A percentile compares a stretch with the other conserved stretches of the same genome.
phyloP scores from a whole-genome alignment of 495 filamentous ascomycete genomes.

The Penicillium coffeae region DNA sequence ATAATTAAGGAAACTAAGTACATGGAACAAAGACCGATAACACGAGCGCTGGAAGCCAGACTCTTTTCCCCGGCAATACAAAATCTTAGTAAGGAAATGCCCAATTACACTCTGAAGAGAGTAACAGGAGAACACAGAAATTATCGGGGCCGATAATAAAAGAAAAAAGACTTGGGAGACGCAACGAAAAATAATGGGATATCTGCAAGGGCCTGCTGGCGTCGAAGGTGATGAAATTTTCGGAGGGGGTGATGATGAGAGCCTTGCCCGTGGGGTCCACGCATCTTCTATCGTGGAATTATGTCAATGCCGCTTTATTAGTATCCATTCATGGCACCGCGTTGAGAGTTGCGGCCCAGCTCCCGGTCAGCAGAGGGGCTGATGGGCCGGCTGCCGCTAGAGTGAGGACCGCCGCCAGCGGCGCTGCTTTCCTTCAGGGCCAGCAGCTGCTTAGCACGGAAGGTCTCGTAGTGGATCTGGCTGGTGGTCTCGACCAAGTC shows the following conservation, averaged over 20 bases:
- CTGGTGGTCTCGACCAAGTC: constrained; percentile 99
- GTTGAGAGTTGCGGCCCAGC: constrained; percentile 91
- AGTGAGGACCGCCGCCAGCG: constrained; percentile 67
- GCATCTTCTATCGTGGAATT: constrained; percentile 10
- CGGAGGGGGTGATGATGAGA: constrained; percentile 4
- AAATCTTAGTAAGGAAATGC: constrained; percentile 25
- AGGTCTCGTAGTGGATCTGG: constrained; percentile 99
- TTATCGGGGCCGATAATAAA: constrained; percentile 19
- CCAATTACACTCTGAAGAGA: constrained; percentile 14
- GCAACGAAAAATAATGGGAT: constrained; percentile 39
- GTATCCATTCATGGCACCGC: constrained; percentile 98
- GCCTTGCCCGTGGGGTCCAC: constrained; percentile 1
- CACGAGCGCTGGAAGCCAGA: constrained; percentile 30
- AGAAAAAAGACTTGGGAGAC: constrained; percentile 16
- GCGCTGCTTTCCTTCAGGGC: constrained; percentile 97
- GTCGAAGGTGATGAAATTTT: constrained; percentile 31
- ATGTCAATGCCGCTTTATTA: constrained; percentile 36
- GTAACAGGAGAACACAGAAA: constrained; percentile 21
- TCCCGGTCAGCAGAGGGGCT: constrained; percentile 90
- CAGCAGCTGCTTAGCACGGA: constrained; percentile 98
- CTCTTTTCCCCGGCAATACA: constrained; percentile 28
- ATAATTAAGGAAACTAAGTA: constrained; percentile 44
- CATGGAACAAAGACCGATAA: constrained; percentile 33
- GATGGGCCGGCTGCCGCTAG: constrained; percentile 80
- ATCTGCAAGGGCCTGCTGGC: constrained; percentile 44